Percentiles rank a stretch among this genome's conserved stretches.
phyloP scores from a whole-genome alignment of 1,139 yeast species.

The Yamadazyma atmosphaerica region DNA sequence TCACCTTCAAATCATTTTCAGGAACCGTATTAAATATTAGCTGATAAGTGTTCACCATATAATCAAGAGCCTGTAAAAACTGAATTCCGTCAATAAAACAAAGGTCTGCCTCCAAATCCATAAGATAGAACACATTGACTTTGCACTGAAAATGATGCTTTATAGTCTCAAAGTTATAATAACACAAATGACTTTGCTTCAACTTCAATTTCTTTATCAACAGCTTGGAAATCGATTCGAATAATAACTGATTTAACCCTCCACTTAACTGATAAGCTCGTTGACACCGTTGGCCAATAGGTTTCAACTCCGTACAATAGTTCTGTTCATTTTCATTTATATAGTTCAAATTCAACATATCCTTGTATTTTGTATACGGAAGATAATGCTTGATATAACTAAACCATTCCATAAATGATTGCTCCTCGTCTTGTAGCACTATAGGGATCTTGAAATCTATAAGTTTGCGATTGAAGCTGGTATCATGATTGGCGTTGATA shows the following conservation, averaged over 20 bases:
- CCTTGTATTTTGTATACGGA: conserved; percentile 11
- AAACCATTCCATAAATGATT: conserved; percentile 15
- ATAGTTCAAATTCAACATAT: conserved; percentile 11
- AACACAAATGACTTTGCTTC: conserved; percentile 6
- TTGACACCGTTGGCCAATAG: conserved; percentile 6
- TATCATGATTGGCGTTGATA: neutral
- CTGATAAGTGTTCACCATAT: conserved; percentile 13
- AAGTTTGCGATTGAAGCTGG: conserved; percentile 6
- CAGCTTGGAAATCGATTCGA: conserved; percentile 8
- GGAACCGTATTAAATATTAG: conserved; percentile 17
- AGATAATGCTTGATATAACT: conserved; percentile 8
- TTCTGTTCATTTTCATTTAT: conserved; percentile 11
- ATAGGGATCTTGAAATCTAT: conserved; percentile 12
- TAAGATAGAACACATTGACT: conserved; percentile 16
- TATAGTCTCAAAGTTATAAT: conserved; percentile 17
- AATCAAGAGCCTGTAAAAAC: conserved; percentile 16
- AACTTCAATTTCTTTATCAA: conserved; percentile 6
- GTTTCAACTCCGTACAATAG: conserved; percentile 7
- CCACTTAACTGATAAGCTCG: conserved; percentile 3
- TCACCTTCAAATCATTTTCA: conserved; percentile 14
- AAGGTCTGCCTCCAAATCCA: conserved; percentile 16
- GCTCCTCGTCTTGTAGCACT: conserved; percentile 9
- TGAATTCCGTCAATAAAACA: conserved; percentile 8
- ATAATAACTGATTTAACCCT: conserved; percentile 10
- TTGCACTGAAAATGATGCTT: conserved; percentile 15